Evolutionary conservation across 305 asterid species (phyloP), one percentile per base, ranked within the genome.

Genomic region (Ajuga reptans): DNA sequence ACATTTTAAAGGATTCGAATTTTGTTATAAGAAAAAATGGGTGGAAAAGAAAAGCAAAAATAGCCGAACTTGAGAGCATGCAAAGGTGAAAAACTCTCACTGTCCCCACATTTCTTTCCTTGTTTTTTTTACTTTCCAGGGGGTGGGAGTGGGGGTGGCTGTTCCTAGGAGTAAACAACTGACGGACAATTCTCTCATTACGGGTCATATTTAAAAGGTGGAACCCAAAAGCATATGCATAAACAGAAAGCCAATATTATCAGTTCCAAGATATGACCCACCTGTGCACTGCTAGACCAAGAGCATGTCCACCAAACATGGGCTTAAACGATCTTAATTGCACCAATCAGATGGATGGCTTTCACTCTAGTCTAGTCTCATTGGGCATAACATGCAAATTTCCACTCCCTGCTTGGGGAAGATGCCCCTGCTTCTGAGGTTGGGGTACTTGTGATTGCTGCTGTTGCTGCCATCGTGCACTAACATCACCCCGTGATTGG

Each of bases 261-360:
- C 1, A 29, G 36, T 39, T 49, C 17, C 18, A 66, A 67, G 53
- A 61, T 42, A 63, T 46, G 50, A 56, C 76, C 57, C 79, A 85
- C 97, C 94, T 84, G 88, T 86, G 85, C 92, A 81, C 66, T 56
- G 76, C 76, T 68, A 73, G 79, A 77, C 62, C 59, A 11, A 47
- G 64, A 72, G 75, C 77, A 77, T 74, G 83, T 75, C 49, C 76
- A 82, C 65, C 81, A 68, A 68, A 77, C 52, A 75, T 57, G 82
- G 80, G 72, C 74, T 60, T 51, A 81, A 68, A 37, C 71, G 77
- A 78, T 71, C 77, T 72, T 60, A 59, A 54, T 54, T 24, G 71
- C 69, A 54, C 78, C 47, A 53, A 36, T 70, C 76, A 39, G 51
- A 47, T 55, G 64, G 49, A 50, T 11, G 58, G 60, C 74, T 71